Conservation (phyloP, 371 early-diverging fungal species). For the Actinomortierella wolfii region DNA sequence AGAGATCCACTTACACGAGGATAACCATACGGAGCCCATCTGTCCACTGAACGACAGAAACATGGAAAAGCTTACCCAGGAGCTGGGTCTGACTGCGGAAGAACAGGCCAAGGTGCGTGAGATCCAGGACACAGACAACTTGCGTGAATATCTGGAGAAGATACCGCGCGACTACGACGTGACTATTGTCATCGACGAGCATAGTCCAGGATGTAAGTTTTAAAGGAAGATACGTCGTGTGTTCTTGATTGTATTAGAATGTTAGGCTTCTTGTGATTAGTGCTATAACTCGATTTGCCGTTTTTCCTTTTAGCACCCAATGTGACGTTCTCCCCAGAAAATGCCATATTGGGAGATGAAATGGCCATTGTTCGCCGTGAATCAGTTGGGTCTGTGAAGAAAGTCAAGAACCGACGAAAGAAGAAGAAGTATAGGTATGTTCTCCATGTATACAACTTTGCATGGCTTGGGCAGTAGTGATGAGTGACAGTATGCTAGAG, state of each 20-base stretch:
- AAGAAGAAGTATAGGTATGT: conserved; percentile 29
- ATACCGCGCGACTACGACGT: conserved; percentile 60
- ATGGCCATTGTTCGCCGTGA: conserved; percentile 53
- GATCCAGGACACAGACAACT: conserved; percentile 58
- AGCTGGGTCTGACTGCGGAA: conserved; percentile 51
- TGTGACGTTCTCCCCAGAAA: conserved; percentile 22
- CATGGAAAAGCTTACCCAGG: conserved; percentile 8
- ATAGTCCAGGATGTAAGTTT: conserved; percentile 15
- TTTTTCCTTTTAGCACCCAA: conserved; percentile 32
- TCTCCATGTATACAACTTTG: not conserved
- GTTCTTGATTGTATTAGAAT: not conserved
- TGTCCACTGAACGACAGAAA: conserved; percentile 35
- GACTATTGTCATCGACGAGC: conserved; percentile 51
- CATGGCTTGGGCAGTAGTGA: too few species aligned
- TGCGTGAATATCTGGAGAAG: conserved; percentile 58
- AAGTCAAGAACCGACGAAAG: conserved; percentile 25
- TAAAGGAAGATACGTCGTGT: not conserved
- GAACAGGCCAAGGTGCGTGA: conserved; percentile 56
- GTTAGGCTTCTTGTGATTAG: not conserved
- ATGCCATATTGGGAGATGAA: conserved; percentile 29
- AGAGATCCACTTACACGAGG: conserved; percentile 39
- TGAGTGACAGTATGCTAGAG: too few species aligned
- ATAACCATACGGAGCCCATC: conserved; percentile 24
- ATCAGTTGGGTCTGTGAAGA: conserved; percentile 12
- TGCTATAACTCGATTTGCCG: not conserved